A percentile compares a stretch with the other conserved stretches of the same genome.
Conservation (phyloP, 228 moss, liverwort and hornwort species). For the Sphagnum fallax region DNA sequence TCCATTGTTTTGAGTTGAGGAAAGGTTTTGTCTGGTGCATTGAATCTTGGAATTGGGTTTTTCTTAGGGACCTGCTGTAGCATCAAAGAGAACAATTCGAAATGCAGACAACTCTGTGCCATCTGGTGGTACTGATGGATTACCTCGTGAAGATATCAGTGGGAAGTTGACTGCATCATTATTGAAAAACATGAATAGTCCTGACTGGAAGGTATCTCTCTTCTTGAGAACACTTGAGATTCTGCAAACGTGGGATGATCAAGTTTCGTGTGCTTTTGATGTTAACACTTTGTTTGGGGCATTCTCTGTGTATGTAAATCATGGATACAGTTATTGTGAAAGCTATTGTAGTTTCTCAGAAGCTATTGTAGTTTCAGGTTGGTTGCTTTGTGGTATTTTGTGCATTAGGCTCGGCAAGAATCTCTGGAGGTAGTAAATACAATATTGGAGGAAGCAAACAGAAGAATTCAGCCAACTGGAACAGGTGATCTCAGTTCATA, state of each 20-base stretch:
- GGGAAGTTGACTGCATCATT: conserved; percentile 64
- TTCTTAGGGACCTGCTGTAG: conserved; percentile 45
- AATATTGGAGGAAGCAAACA: conserved; percentile 85
- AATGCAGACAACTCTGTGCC: conserved; percentile 40
- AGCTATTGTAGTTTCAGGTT: neutral
- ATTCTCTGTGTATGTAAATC: too few species aligned
- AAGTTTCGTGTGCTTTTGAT: neutral
- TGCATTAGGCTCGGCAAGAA: conserved; percentile 68
- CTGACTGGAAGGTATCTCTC: conserved; percentile 72
- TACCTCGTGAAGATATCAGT: conserved; percentile 95
- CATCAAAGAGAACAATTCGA: conserved; percentile 72
- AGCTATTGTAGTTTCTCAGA: too few species aligned
- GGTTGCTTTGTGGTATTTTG: neutral
- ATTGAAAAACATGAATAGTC: conserved; percentile 76
- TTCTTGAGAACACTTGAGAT: neutral
- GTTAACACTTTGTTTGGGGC: too few species aligned
- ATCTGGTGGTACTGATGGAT: conserved; percentile 52
- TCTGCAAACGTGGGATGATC: neutral
- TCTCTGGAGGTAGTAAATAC: conserved; percentile 71
- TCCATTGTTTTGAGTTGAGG: neutral
- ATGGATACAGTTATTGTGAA: too few species aligned
- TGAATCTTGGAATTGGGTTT: neutral
- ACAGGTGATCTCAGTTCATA: conserved; percentile 29
- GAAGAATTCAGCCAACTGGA: conserved; percentile 75
- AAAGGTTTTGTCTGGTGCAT: too few species aligned